Evolutionary conservation across 1,284 basidiomycete species (phyloP).

Genomic region (Boletellus sp.): DNA sequence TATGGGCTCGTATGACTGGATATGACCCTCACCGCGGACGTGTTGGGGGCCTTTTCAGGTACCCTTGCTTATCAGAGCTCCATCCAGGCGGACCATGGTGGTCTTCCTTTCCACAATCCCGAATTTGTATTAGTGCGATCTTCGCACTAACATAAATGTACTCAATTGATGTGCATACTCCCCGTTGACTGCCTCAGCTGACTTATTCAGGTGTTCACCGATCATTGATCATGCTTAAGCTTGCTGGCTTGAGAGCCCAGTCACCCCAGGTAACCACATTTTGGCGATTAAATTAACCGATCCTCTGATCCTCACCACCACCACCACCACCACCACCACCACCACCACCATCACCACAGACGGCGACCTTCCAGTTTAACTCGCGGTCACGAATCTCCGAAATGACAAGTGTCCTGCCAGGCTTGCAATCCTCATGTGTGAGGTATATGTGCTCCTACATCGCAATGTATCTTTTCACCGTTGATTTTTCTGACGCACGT

Average conservation of each 20-base stretch:
- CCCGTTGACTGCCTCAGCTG: slow-evolving; percentile 47
- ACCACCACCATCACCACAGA: slow-evolving; percentile 42
- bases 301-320: too few species aligned
- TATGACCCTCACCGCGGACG: slow-evolving; percentile 32
- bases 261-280: too few species aligned
- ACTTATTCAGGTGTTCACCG: slow-evolving; percentile 42
- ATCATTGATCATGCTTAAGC: too few species aligned
- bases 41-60: slow-evolving; percentile 17
- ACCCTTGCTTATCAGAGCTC: slow-evolving; percentile 48
- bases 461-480: slow-evolving; percentile 32
- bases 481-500: slow-evolving; percentile 41
- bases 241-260: too few species aligned
- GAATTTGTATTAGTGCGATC: slow-evolving; percentile 31
- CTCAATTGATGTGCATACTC: slow-evolving; percentile 34
- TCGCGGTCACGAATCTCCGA: slow-evolving; percentile 30
- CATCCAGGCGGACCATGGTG: slow-evolving; percentile 47
- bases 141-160: not conserved
- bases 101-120: slow-evolving; percentile 46
- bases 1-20: slow-evolving; percentile 34
- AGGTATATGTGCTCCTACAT: slow-evolving; percentile 45
- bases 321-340: slow-evolving; percentile 17
- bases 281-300: too few species aligned
- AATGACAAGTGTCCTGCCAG: slow-evolving; percentile 37
- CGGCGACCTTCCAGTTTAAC: slow-evolving; percentile 46
- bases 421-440: slow-evolving; percentile 44